A percentile compares a stretch with the other conserved stretches of the same genome.
Evolutionary conservation across 257 asterid genomes (phyloP).

Genomic region (Lithospermum erythrorhizon): DNA sequence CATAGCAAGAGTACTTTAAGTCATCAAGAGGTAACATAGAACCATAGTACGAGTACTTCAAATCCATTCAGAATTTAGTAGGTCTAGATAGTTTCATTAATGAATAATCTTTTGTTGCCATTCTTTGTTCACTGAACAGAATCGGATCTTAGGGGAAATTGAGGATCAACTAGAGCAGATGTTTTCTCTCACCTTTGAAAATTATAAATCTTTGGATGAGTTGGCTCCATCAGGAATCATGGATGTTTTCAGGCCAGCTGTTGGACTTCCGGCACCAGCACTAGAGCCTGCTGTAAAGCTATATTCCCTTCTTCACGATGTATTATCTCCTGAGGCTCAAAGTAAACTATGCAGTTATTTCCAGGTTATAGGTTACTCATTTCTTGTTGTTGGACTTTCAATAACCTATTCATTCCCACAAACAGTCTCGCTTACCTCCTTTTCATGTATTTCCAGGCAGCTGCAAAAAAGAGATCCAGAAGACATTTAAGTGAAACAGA

Average conservation of each 20-base stretch:
- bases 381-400: conserved; percentile 4
- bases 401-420: neutral
- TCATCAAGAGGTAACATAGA: conserved; percentile 39
- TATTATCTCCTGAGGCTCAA: conserved; percentile 45
- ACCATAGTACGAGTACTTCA: neutral
- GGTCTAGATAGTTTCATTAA: no score
- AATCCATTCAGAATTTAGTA: no score
- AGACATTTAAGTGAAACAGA: conserved; percentile 44
- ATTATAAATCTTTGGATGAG: conserved; percentile 44
- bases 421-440: conserved; percentile 1
- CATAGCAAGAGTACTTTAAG: conserved; percentile 27
- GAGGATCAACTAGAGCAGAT: conserved; percentile 44
- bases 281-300: conserved; percentile 40
- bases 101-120: no score
- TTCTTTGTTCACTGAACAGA: conserved; percentile 14
- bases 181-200: conserved; percentile 37
- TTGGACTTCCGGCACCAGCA: conserved; percentile 36
- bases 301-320: conserved; percentile 33
- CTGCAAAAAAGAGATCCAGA: conserved; percentile 44
- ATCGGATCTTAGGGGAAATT: conserved; percentile 40
- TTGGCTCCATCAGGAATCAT: conserved; percentile 33
- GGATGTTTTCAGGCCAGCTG: conserved; percentile 37
- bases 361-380: conserved; percentile 23
- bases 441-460: conserved; percentile 22
- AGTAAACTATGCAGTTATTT: conserved; percentile 33